A percentile compares a stretch with the other conserved stretches of the same genome.
Conservation (phyloP, 176 grass and related monocot genomes). For the Oryza longistaminata region DNA sequence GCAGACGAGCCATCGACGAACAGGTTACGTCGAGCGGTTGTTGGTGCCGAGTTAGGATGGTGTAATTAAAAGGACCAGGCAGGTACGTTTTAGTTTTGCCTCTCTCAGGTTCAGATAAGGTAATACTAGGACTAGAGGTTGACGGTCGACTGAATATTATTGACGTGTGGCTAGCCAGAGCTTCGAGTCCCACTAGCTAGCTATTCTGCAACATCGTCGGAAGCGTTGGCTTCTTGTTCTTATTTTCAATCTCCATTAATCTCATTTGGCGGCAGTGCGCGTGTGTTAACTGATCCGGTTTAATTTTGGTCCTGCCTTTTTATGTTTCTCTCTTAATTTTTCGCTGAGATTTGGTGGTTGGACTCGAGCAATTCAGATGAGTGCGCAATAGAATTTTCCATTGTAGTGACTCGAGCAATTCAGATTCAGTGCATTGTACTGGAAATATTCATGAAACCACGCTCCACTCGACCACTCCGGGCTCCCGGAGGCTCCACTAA, state of each 20-base stretch:
- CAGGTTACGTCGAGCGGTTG: slow-evolving; percentile 16
- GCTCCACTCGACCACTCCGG: neutral
- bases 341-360: neutral
- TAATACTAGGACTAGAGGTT: slow-evolving; percentile 33
- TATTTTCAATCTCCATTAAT: neutral
- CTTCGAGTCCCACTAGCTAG: neutral
- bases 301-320: neutral
- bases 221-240: neutral
- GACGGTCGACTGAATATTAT: neutral
- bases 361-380: neutral
- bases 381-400: neutral
- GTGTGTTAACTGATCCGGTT: neutral
- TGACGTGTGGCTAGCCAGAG: neutral
- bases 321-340: slow-evolving; percentile 2
- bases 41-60: slow-evolving; percentile 12
- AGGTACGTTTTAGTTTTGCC: neutral
- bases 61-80: neutral
- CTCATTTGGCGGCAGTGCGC: neutral
- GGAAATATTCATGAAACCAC: neutral
- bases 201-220: slow-evolving; percentile 1
- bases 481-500: neutral
- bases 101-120: slow-evolving; percentile 20
- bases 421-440: neutral
- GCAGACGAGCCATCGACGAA: slow-evolving; percentile 15
- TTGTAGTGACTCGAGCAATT: neutral